Conservation (phyloP, 1,284 basidiomycete genomes). For the Ustilago sp. region DNA sequence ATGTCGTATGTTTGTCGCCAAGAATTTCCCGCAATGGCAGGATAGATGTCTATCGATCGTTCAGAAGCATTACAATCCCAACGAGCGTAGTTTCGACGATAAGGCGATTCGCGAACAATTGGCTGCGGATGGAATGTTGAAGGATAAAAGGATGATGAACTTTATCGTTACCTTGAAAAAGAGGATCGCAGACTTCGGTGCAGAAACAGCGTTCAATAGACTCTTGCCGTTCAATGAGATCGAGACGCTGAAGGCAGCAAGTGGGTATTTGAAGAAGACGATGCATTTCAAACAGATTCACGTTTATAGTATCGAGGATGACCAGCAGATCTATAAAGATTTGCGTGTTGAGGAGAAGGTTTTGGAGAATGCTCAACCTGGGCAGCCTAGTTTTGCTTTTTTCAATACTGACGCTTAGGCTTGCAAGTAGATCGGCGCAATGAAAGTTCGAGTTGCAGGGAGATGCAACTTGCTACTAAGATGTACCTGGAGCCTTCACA, state of each 20-base stretch:
- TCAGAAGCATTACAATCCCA: conserved; percentile 77
- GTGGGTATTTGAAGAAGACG: conserved; percentile 82
- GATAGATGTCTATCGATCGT: conserved; percentile 82
- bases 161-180: conserved; percentile 95
- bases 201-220: conserved; percentile 85
- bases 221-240: conserved; percentile 86
- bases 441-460: background rate
- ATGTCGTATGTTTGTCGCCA: conserved; percentile 89
- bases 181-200: conserved; percentile 83
- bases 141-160: conserved; percentile 96
- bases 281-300: conserved; percentile 81
- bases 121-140: conserved; percentile 82
- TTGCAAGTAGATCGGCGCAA: background rate
- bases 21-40: conserved; percentile 93
- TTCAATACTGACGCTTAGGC: conserved; percentile 29
- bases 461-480: too few relatives aligned
- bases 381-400: conserved; percentile 67
- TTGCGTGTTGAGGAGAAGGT: conserved; percentile 77
- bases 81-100: conserved; percentile 82
- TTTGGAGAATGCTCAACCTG: conserved; percentile 88
- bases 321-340: conserved; percentile 72
- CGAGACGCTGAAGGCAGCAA: conserved; percentile 75
- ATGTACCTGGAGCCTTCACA: too few relatives aligned
- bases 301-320: conserved; percentile 80
- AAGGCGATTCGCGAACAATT: conserved; percentile 80